These are phyloP conservation scores for Drechslerella coelobrocha DNA, from an alignment of 2,329 filamentous ascomycete species.

Conservation along the genomic window DNA sequence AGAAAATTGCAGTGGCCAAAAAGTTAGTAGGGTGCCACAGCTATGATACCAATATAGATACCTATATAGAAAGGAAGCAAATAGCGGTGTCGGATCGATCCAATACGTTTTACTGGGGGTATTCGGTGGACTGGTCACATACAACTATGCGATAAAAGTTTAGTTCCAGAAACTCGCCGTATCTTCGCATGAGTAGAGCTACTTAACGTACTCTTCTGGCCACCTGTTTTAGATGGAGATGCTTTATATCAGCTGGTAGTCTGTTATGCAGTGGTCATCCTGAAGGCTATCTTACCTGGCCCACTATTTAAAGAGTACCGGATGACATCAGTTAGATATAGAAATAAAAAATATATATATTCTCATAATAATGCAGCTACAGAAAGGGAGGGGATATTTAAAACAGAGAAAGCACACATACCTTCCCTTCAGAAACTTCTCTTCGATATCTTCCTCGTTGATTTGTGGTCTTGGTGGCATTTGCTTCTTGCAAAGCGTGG, in stretches of 20 bases:
- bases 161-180: neutral
- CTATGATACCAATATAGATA: conserved; percentile 1
- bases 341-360: conserved; percentile 58
- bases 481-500: conserved; percentile 61
- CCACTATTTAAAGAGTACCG: neutral
- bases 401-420: conserved; percentile 11
- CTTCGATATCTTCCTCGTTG: conserved; percentile 78
- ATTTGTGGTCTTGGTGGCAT: conserved; percentile 78
- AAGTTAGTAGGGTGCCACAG: conserved; percentile 5
- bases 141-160: conserved; percentile 3
- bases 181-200: neutral
- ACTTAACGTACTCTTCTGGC: conserved; percentile 33
- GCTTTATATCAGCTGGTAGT: neutral
- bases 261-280: neutral
- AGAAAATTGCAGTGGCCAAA: neutral
- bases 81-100: too few relatives aligned
- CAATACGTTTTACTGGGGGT: too few relatives aligned
- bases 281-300: conserved; percentile 11
- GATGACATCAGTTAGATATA: conserved; percentile 58
- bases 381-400: neutral
- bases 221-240: conserved; percentile 2
- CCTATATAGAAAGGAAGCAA: too few relatives aligned
- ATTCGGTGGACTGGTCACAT: too few relatives aligned
- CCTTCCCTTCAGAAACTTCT: conserved; percentile 82
- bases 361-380: neutral